These are phyloP conservation scores for Hygrophila difformis DNA, from an alignment of 257 asterid species.

Conservation along the genomic window DNA sequence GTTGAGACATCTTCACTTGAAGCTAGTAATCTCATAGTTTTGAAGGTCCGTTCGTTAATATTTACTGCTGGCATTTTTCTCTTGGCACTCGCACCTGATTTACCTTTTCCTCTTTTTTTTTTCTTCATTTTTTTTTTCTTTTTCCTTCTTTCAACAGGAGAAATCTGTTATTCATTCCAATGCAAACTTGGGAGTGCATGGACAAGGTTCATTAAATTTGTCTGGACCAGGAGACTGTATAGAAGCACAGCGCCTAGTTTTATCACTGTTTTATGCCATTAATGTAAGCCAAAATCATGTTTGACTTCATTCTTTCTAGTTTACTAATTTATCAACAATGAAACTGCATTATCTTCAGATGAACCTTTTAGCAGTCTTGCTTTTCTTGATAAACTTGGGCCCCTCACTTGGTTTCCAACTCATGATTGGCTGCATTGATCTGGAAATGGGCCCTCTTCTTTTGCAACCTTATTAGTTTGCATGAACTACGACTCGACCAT, in stretches of 20 bases:
- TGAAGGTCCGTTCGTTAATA: constrained; percentile 45
- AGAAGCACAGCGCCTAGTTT: constrained; percentile 89
- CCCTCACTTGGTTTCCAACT: neutral
- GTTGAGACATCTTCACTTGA: constrained; percentile 96
- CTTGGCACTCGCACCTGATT: neutral
- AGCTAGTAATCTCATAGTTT: constrained; percentile 97
- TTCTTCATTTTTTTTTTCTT: too few species aligned
- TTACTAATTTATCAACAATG: neutral
- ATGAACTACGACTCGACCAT: too few species aligned
- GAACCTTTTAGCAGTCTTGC: neutral
- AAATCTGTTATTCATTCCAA: constrained; percentile 90
- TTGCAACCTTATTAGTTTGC: too few species aligned
- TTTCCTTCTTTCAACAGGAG: constrained; percentile 37
- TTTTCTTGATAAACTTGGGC: neutral
- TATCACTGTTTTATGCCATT: constrained; percentile 81
- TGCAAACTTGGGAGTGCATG: constrained; percentile 95
- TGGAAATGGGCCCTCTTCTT: neutral
- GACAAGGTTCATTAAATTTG: constrained; percentile 86
- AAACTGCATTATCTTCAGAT: too few species aligned
- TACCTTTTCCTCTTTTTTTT: too few species aligned
- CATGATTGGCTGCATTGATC: neutral
- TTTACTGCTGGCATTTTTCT: neutral
- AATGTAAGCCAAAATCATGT: constrained; percentile 46
- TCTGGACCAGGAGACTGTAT: constrained; percentile 94
- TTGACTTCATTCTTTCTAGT: too few species aligned